These are phyloP conservation scores for Naganishia randhawae DNA, from an alignment of 768 basidiomycete species.

Conservation along the genomic window DNA sequence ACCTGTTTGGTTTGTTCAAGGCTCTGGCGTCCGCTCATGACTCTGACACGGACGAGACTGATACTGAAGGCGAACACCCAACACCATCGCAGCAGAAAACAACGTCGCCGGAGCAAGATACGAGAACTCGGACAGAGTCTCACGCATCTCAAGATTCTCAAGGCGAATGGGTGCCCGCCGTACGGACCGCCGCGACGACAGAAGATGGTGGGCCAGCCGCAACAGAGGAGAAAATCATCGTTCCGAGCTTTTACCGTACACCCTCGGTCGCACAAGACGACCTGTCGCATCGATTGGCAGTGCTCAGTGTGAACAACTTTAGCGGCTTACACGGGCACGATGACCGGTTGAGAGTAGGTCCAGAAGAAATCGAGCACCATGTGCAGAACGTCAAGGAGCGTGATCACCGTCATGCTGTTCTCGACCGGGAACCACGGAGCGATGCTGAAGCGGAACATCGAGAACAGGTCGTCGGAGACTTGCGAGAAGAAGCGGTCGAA, in stretches of 20 bases:
- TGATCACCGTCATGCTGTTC: conserved; percentile 2
- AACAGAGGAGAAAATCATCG: conserved; percentile 18
- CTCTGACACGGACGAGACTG: neutral
- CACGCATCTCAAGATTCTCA: conserved; percentile 2
- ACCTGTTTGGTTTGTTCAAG: conserved; percentile 10
- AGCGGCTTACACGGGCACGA: conserved; percentile 18
- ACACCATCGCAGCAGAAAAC: neutral
- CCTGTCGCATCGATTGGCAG: conserved; percentile 27
- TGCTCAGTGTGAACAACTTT: conserved; percentile 29
- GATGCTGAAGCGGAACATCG: conserved; percentile 2
- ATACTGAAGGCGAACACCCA: conserved; percentile 15
- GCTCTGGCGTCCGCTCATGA: neutral
- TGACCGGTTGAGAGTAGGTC: conserved; percentile 6
- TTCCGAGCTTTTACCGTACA: conserved; percentile 26
- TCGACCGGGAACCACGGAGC: neutral
- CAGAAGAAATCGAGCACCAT: conserved; percentile 1
- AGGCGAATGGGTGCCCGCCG: conserved; percentile 26
- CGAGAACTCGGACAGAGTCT: neutral
- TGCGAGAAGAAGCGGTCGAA: conserved; percentile 2
- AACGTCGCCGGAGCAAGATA: neutral
- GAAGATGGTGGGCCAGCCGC: neutral
- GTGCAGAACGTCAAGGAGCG: conserved; percentile 1
- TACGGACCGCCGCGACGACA: neutral
- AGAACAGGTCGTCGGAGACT: neutral
- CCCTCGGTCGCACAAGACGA: conserved; percentile 18